Evolutionary conservation across 495 filamentous ascomycete species (phyloP).

Genomic region (Podospora fimiseda): DNA sequence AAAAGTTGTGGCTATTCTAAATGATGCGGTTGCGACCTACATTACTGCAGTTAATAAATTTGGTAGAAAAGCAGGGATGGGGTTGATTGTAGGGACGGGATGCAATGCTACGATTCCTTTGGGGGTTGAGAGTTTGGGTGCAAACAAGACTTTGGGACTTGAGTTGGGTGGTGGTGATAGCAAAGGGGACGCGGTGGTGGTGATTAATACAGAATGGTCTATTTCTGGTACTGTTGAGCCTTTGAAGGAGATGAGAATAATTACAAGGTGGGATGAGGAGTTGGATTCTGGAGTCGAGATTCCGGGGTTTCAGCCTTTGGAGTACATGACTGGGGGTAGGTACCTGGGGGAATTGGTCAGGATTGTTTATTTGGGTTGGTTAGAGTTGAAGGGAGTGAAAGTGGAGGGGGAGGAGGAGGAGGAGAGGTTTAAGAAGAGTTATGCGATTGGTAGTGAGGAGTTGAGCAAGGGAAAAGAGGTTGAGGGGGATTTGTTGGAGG

Average conservation of each 20-base stretch:
- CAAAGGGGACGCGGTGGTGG: constrained; percentile 55
- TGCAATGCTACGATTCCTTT: constrained; percentile 78
- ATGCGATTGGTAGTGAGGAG: too few relatives aligned
- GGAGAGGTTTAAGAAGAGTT: too few relatives aligned
- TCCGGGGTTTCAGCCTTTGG: constrained; percentile 78
- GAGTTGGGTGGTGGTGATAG: constrained; percentile 54
- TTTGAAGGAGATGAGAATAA: constrained; percentile 55
- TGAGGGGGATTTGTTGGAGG: constrained; percentile 51
- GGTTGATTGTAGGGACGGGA: constrained; percentile 76
- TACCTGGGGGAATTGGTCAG: constrained; percentile 81
- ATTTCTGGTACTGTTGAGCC: constrained; percentile 67
- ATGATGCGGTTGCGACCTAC: constrained; percentile 75
- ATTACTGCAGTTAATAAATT: constrained; percentile 67
- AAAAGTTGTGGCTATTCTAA: constrained; percentile 74
- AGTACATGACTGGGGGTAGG: constrained; percentile 80
- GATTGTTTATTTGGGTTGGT: constrained; percentile 61
- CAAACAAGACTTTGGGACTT: constrained; percentile 51
- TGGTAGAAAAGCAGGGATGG: constrained; percentile 58
- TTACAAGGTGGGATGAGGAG: constrained; percentile 63
- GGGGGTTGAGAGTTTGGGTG: constrained; percentile 55
- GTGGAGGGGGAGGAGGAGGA: too few relatives aligned
- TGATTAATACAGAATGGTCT: constrained; percentile 87
- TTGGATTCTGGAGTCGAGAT: constrained; percentile 60
- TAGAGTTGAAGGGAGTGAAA: too few relatives aligned
- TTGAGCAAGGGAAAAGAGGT: constrained; percentile 51